Percentiles rank a stretch among this genome's conserved stretches.
Conservation (phyloP, 148 eudicot genomes). For the Diospyros kaki region DNA sequence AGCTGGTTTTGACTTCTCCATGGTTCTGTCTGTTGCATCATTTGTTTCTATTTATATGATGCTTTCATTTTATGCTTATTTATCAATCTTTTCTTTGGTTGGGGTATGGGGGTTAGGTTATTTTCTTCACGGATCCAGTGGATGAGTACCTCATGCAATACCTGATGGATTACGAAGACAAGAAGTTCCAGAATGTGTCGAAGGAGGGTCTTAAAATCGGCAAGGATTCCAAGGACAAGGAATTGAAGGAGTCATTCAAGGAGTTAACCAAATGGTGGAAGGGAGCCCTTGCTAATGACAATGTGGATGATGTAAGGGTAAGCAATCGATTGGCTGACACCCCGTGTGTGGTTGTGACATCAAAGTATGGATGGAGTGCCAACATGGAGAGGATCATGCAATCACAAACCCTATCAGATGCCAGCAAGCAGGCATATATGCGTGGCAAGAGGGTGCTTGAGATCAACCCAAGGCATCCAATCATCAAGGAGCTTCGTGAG, state of each 20-base stretch:
- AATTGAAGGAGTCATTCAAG: conserved; percentile 90
- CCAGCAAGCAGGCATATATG: conserved; percentile 94
- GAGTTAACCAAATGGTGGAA: conserved; percentile 99
- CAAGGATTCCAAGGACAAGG: conserved; percentile 81
- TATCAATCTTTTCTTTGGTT: background rate
- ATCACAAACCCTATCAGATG: conserved; percentile 85
- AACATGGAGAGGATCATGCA: conserved; percentile 98
- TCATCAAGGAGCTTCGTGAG: conserved; percentile 88
- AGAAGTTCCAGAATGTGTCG: conserved; percentile 96
- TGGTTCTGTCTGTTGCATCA: background rate
- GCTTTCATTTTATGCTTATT: background rate
- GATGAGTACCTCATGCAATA: conserved; percentile 99
- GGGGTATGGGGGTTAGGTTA: conserved; percentile 49
- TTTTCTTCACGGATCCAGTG: conserved; percentile 93
- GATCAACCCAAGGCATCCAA: conserved; percentile 96
- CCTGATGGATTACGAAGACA: conserved; percentile 96
- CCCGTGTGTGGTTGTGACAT: conserved; percentile 96
- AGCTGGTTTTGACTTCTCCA: background rate
- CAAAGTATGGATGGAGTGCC: conserved; percentile 96
- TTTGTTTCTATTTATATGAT: background rate
- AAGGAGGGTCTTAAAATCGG: conserved; percentile 92
- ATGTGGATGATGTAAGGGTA: conserved; percentile 91
- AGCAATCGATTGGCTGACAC: conserved; percentile 97
- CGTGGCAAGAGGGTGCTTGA: conserved; percentile 95
- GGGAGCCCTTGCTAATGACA: conserved; percentile 65